phyloP scores from a whole-genome alignment of 495 filamentous ascomycete species.

The Aspergillus olivimuriae region DNA sequence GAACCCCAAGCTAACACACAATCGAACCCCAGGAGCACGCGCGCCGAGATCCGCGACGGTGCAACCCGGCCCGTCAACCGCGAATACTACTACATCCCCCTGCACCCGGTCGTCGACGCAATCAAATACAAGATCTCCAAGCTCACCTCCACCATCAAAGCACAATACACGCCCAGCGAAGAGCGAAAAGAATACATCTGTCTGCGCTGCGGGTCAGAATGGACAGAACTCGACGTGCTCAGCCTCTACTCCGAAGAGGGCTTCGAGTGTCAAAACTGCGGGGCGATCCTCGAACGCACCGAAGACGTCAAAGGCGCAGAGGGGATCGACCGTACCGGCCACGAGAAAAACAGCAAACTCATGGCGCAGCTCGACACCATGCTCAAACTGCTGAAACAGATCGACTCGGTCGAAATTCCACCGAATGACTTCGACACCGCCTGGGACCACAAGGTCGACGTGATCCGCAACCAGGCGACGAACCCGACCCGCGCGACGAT shows the following conservation, averaged over 20 bases:
- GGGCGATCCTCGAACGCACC: constrained; percentile 54
- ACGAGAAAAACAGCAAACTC: constrained; percentile 81
- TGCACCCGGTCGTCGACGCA: constrained; percentile 87
- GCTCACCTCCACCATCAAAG: constrained; percentile 77
- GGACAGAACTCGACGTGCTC: constrained; percentile 79
- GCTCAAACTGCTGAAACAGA: constrained; percentile 74
- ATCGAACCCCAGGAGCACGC: constrained; percentile 53
- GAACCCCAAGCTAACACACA: neutral
- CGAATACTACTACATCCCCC: constrained; percentile 96
- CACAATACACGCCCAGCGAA: constrained; percentile 65
- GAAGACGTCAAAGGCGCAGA: constrained; percentile 59
- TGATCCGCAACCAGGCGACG: constrained; percentile 48
- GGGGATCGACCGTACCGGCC: constrained; percentile 52
- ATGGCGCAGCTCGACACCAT: constrained; percentile 84
- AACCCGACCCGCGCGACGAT: constrained; percentile 43
- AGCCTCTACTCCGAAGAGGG: constrained; percentile 57
- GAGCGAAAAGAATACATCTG: constrained; percentile 92
- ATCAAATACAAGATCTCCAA: constrained; percentile 91
- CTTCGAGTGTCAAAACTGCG: constrained; percentile 81
- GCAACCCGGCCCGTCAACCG: constrained; percentile 73
- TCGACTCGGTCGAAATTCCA: constrained; percentile 77
- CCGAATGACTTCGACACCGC: constrained; percentile 83
- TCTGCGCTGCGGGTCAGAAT: constrained; percentile 69
- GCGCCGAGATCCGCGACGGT: constrained; percentile 71
- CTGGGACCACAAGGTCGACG: constrained; percentile 45